Evolutionary conservation across 2,329 filamentous ascomycete genomes (phyloP).

Genomic region (Monosporascus sp.): DNA sequence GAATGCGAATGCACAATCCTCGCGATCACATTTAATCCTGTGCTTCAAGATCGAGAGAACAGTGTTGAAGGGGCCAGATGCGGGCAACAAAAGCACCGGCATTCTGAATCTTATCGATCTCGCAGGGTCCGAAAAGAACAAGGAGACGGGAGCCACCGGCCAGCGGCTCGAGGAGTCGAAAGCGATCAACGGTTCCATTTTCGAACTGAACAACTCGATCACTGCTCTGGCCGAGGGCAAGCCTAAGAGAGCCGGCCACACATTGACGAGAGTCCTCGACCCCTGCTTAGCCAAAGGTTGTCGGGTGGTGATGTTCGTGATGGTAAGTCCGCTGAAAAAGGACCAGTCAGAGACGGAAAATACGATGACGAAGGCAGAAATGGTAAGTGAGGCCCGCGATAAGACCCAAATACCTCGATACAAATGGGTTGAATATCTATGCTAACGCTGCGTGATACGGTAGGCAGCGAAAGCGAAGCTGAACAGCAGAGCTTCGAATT

Average conservation of each 20-base stretch:
- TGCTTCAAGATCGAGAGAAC: slow-evolving; percentile 69
- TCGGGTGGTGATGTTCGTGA: slow-evolving; percentile 25
- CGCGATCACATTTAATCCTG: slow-evolving; percentile 89
- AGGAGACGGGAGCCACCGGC: slow-evolving; percentile 11
- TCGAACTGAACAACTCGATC: slow-evolving; percentile 10
- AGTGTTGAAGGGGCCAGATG: slow-evolving; percentile 60
- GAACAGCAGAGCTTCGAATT: background rate
- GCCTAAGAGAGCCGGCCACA: slow-evolving; percentile 5
- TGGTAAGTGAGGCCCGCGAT: slow-evolving; percentile 4
- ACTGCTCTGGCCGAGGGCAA: slow-evolving; percentile 6
- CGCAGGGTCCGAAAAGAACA: slow-evolving; percentile 67
- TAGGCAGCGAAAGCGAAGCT: background rate
- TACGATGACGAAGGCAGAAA: slow-evolving; percentile 8
- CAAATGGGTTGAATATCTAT: background rate
- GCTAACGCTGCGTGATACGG: background rate
- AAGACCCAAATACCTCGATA: background rate
- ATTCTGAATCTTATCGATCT: slow-evolving; percentile 92
- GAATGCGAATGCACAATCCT: slow-evolving; percentile 87
- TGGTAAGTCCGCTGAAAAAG: slow-evolving; percentile 17
- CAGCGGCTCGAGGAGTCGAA: slow-evolving; percentile 12
- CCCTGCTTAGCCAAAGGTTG: slow-evolving; percentile 15
- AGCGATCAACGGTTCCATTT: slow-evolving; percentile 18
- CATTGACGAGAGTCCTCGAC: slow-evolving; percentile 17
- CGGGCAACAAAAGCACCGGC: slow-evolving; percentile 71
- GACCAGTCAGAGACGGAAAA: slow-evolving; percentile 10